phyloP scores from a whole-genome alignment of 768 basidiomycete species.

The Agrocybe praecox region DNA sequence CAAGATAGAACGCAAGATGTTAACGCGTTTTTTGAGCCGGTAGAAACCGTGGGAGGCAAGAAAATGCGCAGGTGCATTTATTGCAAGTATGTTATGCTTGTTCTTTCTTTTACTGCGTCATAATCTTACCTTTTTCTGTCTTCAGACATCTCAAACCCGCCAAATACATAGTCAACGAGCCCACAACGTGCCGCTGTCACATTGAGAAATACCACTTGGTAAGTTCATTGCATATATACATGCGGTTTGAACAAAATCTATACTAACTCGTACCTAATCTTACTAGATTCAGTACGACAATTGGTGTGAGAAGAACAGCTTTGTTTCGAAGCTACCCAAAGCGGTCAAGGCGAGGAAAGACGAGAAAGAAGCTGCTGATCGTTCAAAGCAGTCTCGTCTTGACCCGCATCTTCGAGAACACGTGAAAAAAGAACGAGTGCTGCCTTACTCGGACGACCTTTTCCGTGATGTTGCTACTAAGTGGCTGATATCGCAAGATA shows the following conservation, averaged over 20 bases:
- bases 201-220: too few species aligned
- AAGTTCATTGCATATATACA: too few species aligned
- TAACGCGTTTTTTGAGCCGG: not conserved
- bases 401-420: slow-evolving; percentile 8
- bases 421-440: not conserved
- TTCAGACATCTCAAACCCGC: not conserved
- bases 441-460: slow-evolving; percentile 3
- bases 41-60: not conserved
- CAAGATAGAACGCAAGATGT: not conserved
- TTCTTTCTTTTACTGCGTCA: not conserved
- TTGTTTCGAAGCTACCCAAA: slow-evolving; percentile 14
- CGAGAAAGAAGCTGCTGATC: not conserved
- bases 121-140: too few species aligned
- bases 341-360: slow-evolving; percentile 6
- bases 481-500: slow-evolving; percentile 15
- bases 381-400: not conserved
- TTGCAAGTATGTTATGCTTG: not conserved
- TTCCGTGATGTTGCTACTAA: slow-evolving; percentile 10
- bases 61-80: not conserved
- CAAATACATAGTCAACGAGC: not conserved
- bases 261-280: not conserved
- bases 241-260: too few species aligned
- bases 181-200: not conserved
- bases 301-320: slow-evolving; percentile 6
- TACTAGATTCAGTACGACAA: slow-evolving; percentile 5